These are phyloP conservation scores for maize (Zea mays) DNA, from an alignment of 176 grass and related monocot genomes.

Conservation along the genomic window Zm-B73-REFERENCE-NAM-5.0 NC_050100.1:193444001-193444500, in stretches of 20 bases:
- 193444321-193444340: constrained; percentile 30
- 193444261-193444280: not conserved
- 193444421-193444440: constrained; percentile 84
- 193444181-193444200: not conserved
- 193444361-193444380: constrained; percentile 81
- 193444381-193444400: constrained; percentile 67
- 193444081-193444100: constrained; percentile 77
- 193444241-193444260: not conserved
- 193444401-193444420: constrained; percentile 89
- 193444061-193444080: constrained; percentile 96
- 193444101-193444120: not conserved
- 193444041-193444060: constrained; percentile 91
- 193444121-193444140: not conserved
- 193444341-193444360: constrained; percentile 70
- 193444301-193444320: not conserved
- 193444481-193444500: constrained; percentile 62
- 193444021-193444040: constrained; percentile 78
- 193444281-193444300: fast-evolving
- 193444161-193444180: too few relatives aligned
- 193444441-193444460: constrained; percentile 76
- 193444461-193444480: constrained; percentile 44
- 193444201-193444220: too few relatives aligned
- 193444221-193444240: not conserved
- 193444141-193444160: too few relatives aligned
- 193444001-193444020: constrained; percentile 37